phyloP scores from a whole-genome alignment of 768 basidiomycete species.

The Xerocomus spinulosus region DNA sequence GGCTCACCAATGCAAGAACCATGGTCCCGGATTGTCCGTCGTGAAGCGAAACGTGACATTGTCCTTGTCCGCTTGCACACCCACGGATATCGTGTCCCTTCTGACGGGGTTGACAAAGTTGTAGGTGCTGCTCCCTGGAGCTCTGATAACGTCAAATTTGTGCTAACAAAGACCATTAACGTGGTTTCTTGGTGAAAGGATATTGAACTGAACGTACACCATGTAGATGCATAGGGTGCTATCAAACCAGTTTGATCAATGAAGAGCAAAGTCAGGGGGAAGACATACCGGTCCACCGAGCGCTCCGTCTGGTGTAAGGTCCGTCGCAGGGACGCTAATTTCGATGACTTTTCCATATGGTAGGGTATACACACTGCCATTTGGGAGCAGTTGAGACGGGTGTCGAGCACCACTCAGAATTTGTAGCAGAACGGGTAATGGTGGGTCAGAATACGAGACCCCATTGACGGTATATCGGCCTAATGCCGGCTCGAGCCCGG shows the following conservation, averaged over 20 bases:
- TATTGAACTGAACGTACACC: conserved; percentile 25
- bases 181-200: background rate
- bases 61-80: conserved; percentile 28
- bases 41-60: conserved; percentile 53
- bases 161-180: conserved; percentile 27
- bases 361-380: conserved; percentile 41
- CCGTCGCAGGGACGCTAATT: conserved; percentile 36
- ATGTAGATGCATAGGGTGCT: conserved; percentile 35
- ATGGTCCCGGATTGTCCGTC: conserved; percentile 63
- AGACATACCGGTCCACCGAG: conserved; percentile 23
- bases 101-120: conserved; percentile 33
- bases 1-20: conserved; percentile 32
- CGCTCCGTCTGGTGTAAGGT: conserved; percentile 26
- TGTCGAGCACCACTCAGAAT: conserved; percentile 47
- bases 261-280: background rate
- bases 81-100: conserved; percentile 23
- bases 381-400: conserved; percentile 43
- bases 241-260: too few relatives aligned
- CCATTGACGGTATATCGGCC: conserved; percentile 20
- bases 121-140: conserved; percentile 17
- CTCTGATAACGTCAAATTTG: conserved; percentile 29
- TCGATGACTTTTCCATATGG: conserved; percentile 41
- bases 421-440: conserved; percentile 49
- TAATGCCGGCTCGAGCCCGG: background rate
- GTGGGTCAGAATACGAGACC: conserved; percentile 34